Conservation (phyloP, 1,139 yeast species). For the Nakaseomyces kungkrabaensis region DNA sequence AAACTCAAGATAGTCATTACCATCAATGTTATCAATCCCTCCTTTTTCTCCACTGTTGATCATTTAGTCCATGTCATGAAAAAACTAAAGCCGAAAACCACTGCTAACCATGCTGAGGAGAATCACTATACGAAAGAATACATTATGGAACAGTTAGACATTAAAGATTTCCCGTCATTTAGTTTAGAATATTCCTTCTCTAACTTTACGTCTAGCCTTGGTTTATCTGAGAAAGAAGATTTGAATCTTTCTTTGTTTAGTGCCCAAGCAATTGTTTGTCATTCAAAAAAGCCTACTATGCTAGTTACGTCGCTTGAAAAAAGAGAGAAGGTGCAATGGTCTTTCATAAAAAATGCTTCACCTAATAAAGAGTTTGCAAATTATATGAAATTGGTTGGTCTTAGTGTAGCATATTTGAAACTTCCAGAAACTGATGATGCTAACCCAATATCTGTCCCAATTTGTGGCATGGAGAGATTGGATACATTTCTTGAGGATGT, state of each 20-base stretch:
- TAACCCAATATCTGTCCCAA: slow-evolving; percentile 14
- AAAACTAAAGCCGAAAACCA: not conserved
- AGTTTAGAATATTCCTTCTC: slow-evolving; percentile 17
- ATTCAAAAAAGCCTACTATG: slow-evolving; percentile 1
- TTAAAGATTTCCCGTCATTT: slow-evolving; percentile 14
- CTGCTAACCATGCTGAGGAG: not conserved
- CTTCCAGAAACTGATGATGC: slow-evolving; percentile 7
- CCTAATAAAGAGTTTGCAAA: slow-evolving; percentile 7
- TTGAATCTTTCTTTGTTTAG: slow-evolving; percentile 17
- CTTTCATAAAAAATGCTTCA: slow-evolving; percentile 11
- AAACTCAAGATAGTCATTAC: slow-evolving; percentile 15
- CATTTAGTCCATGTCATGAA: slow-evolving; percentile 1
- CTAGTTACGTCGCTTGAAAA: not conserved
- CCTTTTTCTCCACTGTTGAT: slow-evolving; percentile 17
- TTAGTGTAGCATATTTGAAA: slow-evolving; percentile 9
- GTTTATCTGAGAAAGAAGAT: slow-evolving; percentile 15
- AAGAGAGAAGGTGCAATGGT: slow-evolving; percentile 5
- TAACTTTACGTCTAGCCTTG: slow-evolving; percentile 18
- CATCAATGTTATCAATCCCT: slow-evolving; percentile 25
- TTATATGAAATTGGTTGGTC: slow-evolving; percentile 14
- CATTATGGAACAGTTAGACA: not conserved
- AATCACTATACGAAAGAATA: not conserved
- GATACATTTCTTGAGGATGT: slow-evolving; percentile 20
- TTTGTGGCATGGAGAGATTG: slow-evolving; percentile 23
- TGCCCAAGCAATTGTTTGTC: slow-evolving; percentile 10